Conservation (phyloP, 768 basidiomycete species). For the Termitomyces sp. region DNA sequence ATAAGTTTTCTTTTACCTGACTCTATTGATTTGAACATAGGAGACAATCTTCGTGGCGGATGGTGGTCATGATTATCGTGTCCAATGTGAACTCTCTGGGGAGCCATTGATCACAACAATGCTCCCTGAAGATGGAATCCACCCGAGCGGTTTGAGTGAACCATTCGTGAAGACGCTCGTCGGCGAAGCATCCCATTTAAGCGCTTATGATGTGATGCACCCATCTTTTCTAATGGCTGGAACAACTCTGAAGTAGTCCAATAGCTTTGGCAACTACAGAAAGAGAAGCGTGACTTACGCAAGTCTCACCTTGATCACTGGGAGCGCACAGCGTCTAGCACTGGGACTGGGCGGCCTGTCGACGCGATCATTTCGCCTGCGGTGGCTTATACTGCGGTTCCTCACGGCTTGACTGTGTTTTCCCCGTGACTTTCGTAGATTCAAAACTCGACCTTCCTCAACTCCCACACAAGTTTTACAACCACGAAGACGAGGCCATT, state of each 20-base stretch:
- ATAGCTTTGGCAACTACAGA: slow-evolving; percentile 61
- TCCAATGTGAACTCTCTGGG: slow-evolving; percentile 37
- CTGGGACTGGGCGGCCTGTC: slow-evolving; percentile 62
- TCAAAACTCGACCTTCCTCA: slow-evolving; percentile 41
- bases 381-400: slow-evolving; percentile 54
- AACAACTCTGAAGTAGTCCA: neutral
- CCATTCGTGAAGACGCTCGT: slow-evolving; percentile 40
- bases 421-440: slow-evolving; percentile 65
- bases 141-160: slow-evolving; percentile 25
- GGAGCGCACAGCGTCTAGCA: slow-evolving; percentile 42
- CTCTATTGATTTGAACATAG: slow-evolving; percentile 15
- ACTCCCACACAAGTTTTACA: slow-evolving; percentile 45
- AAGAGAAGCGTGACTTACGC: slow-evolving; percentile 42
- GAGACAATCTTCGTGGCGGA: slow-evolving; percentile 48
- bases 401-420: slow-evolving; percentile 51
- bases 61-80: slow-evolving; percentile 41
- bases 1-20: neutral
- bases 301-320: slow-evolving; percentile 58
- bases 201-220: slow-evolving; percentile 34
- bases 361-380: slow-evolving; percentile 69
- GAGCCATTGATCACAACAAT: slow-evolving; percentile 58
- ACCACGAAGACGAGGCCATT: slow-evolving; percentile 43
- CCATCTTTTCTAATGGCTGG: neutral
- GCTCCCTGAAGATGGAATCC: slow-evolving; percentile 26
- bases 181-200: slow-evolving; percentile 33